Percentiles rank a stretch among this genome's conserved stretches.
Evolutionary conservation across 106 monocot species (phyloP).

Genomic region (Dioscorea zingiberensis): DNA sequence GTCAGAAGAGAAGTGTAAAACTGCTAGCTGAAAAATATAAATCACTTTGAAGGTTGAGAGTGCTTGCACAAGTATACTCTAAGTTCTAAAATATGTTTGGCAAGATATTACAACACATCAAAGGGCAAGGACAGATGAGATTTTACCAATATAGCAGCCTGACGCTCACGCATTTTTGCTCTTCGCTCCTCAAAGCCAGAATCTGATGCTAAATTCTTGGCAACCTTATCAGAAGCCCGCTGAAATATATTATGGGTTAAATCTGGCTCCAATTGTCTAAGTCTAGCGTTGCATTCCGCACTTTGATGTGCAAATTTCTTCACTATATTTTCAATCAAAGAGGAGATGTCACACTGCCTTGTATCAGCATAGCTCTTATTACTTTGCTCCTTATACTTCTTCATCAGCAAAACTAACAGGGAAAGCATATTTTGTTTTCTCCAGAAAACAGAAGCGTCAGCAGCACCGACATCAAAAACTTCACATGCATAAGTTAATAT

Average conservation of each 20-base stretch:
- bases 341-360: constrained; percentile 48
- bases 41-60: too few species aligned
- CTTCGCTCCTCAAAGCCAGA: constrained; percentile 44
- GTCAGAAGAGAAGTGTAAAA: too few species aligned
- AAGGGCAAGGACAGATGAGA: too few species aligned
- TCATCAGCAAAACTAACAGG: constrained; percentile 59
- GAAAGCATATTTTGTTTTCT: constrained; percentile 64
- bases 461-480: constrained; percentile 22
- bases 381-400: constrained; percentile 62
- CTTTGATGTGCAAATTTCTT: constrained; percentile 71
- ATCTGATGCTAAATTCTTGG: constrained; percentile 10
- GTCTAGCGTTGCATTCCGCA: constrained; percentile 35
- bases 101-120: too few species aligned
- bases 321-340: constrained; percentile 59
- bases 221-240: constrained; percentile 7
- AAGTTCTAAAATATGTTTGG: too few species aligned
- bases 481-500: constrained; percentile 48
- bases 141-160: constrained; percentile 87
- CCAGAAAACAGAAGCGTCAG: constrained; percentile 17
- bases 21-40: too few species aligned
- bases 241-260: constrained; percentile 24
- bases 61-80: too few species aligned
- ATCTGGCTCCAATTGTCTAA: constrained; percentile 61
- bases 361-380: constrained; percentile 28
- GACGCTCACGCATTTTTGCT: constrained; percentile 69